Evolutionary conservation across 768 basidiomycete species (phyloP).

Genomic region (Kwoniella newhampshirensis): DNA sequence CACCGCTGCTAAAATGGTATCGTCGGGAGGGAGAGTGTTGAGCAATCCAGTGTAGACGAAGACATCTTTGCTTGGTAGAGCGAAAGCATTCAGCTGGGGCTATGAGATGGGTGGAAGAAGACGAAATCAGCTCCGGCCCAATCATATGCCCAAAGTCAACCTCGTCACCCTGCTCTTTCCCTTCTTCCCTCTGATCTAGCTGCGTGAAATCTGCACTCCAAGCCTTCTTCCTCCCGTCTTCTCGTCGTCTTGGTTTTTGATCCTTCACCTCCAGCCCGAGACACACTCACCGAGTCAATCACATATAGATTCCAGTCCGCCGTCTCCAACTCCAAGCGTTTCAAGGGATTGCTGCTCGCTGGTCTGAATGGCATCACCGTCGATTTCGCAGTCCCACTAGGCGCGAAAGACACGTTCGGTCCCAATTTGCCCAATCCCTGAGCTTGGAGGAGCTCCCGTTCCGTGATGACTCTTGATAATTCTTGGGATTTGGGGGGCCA

Average conservation of each 20-base stretch:
- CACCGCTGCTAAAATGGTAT: conserved; percentile 56
- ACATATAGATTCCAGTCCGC: conserved; percentile 57
- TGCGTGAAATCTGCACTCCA: too few relatives aligned
- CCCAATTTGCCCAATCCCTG: conserved; percentile 8
- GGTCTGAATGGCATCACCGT: conserved; percentile 54
- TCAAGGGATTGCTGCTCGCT: conserved; percentile 55
- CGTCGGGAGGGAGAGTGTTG: conserved; percentile 53
- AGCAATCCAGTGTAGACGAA: conserved; percentile 58
- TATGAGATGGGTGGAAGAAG: conserved; percentile 6
- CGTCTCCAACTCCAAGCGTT: conserved; percentile 49
- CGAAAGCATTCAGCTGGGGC: conserved; percentile 56
- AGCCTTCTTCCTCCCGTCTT: too few relatives aligned
- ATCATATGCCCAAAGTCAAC: too few relatives aligned
- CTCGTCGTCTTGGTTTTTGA: too few relatives aligned
- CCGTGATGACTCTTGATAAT: conserved; percentile 42
- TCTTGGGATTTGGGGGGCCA: conserved; percentile 50
- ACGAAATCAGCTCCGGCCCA: too few relatives aligned
- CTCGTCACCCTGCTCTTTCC: background rate
- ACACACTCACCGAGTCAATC: conserved; percentile 53
- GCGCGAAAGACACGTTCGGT: conserved; percentile 23
- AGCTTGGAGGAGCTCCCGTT: conserved; percentile 32
- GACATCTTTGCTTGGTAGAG: conserved; percentile 56
- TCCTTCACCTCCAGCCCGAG: too few relatives aligned
- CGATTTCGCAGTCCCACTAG: conserved; percentile 42
- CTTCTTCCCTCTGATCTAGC: background rate